These are phyloP conservation scores for Eutreptiella sp. DNA, from an alignment of 208 protist species.

Conservation along the genomic window DNA sequence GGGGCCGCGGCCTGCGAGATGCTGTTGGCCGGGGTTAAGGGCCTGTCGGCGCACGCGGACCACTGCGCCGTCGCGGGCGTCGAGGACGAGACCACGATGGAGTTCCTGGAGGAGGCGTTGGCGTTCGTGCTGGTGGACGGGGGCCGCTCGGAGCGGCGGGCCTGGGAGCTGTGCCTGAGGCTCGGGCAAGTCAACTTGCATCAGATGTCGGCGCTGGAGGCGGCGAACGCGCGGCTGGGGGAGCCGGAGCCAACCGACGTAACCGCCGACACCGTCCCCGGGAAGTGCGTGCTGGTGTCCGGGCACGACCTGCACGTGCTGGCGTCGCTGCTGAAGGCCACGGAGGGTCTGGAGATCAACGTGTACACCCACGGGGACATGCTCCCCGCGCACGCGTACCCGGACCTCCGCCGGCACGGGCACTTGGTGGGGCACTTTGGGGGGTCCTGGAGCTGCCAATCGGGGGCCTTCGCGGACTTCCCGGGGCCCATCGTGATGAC, in stretches of 20 bases:
- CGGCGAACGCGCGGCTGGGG: slow-evolving; percentile 39
- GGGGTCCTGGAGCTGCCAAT: slow-evolving; percentile 59
- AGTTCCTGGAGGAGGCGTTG: slow-evolving; percentile 32
- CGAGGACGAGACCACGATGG: slow-evolving; percentile 24
- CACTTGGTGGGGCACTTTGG: slow-evolving; percentile 57
- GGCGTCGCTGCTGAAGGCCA: slow-evolving; percentile 49
- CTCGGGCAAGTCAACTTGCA: slow-evolving; percentile 47
- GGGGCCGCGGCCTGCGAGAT: no score
- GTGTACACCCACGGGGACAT: slow-evolving; percentile 85
- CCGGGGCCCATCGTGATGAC: slow-evolving; percentile 81
- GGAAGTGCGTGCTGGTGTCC: slow-evolving; percentile 59
- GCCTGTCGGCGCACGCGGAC: slow-evolving; percentile 49
- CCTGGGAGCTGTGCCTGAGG: slow-evolving; percentile 37
- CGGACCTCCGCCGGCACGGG: slow-evolving; percentile 48
- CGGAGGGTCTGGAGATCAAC: slow-evolving; percentile 51
- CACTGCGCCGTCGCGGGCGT: slow-evolving; percentile 35
- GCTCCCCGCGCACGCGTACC: slow-evolving; percentile 70
- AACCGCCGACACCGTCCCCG: slow-evolving; percentile 20
- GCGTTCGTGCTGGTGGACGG: slow-evolving; percentile 12
- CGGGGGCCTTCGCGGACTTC: slow-evolving; percentile 58
- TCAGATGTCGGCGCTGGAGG: slow-evolving; percentile 45
- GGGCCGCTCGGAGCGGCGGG: not conserved
- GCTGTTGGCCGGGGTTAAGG: slow-evolving; percentile 57
- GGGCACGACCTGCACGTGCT: slow-evolving; percentile 64
- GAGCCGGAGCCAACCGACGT: slow-evolving; percentile 42